Evolutionary conservation across 345 rosid species (phyloP), one percentile per base, ranked within the genome.

Genomic region (Litchi chinensis): DNA sequence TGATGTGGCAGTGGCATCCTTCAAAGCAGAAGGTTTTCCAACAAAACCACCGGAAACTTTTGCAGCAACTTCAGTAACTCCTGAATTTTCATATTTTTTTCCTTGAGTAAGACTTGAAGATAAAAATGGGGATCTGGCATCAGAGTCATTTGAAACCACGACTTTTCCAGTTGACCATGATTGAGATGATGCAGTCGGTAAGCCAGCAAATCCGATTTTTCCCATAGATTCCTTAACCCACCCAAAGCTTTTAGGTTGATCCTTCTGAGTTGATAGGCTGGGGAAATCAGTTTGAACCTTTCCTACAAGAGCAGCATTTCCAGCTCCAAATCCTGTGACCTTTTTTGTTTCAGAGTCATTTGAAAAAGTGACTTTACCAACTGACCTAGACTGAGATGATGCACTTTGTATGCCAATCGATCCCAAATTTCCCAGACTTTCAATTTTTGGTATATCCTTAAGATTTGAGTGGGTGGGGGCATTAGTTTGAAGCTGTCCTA

Each of bases 371-470:
- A 72, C 60, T 71, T 88, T 85, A 48, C 77, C 89, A 85, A 82
- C 77, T 76, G 89, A 82, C 84, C 79, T 81, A 73, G 87, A 76
- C 73, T 87, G 90, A 84, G 90, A 79, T 70, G 80, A 26, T 10
- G 79, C 37, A 75, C 80, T 79, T 76, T 83, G 87, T 52, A 65
- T 73, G 68, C 77, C 82, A 81, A 80, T 1, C 39, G 91, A 82
- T 78, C 85, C 77, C 79, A 71, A 78, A 56, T 71, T 71, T 19
- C 75, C 85, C 19, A 78, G 54, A 54, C 81, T 43, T 76, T 80
- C 87, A 76, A 59, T 76, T 43, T 78, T 82, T 70, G 76, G 87
- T 62, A 75, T 46, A 44, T 81, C 79, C 81, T 74, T 54, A 65
- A 76, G 52, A 43, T 62, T 83, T 46, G 83, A 44, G 77, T 69